Base-by-base conservation (phyloP, 208 protist species). In the Novymonas esmeraldas region DNA sequence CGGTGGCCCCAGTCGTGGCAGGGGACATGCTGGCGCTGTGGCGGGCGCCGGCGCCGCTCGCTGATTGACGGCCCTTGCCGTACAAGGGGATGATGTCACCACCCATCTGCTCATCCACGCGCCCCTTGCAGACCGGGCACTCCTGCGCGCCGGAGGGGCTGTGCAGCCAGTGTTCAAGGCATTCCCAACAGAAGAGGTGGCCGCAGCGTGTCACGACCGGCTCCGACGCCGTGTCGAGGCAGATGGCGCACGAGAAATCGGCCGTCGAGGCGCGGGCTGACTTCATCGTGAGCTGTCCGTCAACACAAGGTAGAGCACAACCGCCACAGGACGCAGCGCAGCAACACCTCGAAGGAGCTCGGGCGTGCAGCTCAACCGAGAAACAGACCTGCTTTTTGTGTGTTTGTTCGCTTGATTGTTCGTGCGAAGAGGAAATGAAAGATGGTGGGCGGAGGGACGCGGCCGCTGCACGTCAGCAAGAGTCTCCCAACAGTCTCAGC, bases 181-280 rank as follows among this genome's bases (percentile, higher is more conserved):
- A 95, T 9, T 56, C 69, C 87, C 90, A 95, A 77, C 90, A 95
- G 61, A 93, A 95, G 29, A 95, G 78, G 61, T 95, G 90, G 11
- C 90, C 90, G 46, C 90, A 95, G 5, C 87, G 84, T 44, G 90
- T 93, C 22, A 95, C 90, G 29, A 95, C 90, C 0, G 90, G 90
- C 29, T 93, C 81, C 0, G 56, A 65, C 14, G 87, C 87, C 6
- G 70, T 72, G 24, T 93, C 87, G 29, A 92, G 74, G 76, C 90
- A 95, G 62, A 95, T 93, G 55, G 84, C 74, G 50, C 90, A 95
- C 49, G 70, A 84, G 36, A 95, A 95, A 62, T 93, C 84, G 5
- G 73, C 54, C 34, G 70, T 52, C 29, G 69, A 67, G 29, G 65
- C 64, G 45, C 50, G 44, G 39, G 56, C 41, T 16, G 62, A 70